phyloP scores from a whole-genome alignment of 345 rosid genomes.

The Bruguiera sexangula region DNA sequence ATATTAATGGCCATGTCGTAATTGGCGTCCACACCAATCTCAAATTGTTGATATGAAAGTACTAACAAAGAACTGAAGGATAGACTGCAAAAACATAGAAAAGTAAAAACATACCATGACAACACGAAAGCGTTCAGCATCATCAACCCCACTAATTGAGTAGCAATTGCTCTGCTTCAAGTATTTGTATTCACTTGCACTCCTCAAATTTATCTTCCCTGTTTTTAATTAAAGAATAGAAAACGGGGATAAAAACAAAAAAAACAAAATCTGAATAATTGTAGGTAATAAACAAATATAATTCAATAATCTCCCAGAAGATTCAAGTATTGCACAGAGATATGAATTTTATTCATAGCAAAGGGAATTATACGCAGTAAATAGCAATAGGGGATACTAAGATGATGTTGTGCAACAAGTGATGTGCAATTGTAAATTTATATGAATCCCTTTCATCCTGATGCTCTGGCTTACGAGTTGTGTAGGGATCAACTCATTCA shows the following conservation, averaged over 20 bases:
- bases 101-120: constrained; percentile 54
- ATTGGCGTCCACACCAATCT: constrained; percentile 9
- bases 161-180: constrained; percentile 85
- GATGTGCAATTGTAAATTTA: no score
- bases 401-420: no score
- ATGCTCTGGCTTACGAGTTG: no score
- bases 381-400: no score
- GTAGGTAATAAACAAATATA: background rate
- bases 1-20: constrained; percentile 20
- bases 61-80: background rate
- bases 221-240: constrained; percentile 18
- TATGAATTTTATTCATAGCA: no score
- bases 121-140: constrained; percentile 61
- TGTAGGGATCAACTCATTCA: background rate
- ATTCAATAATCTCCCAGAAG: no score
- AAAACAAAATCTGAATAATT: background rate
- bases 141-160: constrained; percentile 75
- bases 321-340: no score
- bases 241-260: background rate
- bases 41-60: constrained; percentile 4
- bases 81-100: constrained; percentile 13
- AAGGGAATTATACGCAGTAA: no score
- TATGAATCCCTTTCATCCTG: no score
- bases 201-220: constrained; percentile 83
- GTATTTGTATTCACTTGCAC: constrained; percentile 72